Conservation (phyloP, 2,329 filamentous ascomycete genomes). For the Nemania abortiva region DNA sequence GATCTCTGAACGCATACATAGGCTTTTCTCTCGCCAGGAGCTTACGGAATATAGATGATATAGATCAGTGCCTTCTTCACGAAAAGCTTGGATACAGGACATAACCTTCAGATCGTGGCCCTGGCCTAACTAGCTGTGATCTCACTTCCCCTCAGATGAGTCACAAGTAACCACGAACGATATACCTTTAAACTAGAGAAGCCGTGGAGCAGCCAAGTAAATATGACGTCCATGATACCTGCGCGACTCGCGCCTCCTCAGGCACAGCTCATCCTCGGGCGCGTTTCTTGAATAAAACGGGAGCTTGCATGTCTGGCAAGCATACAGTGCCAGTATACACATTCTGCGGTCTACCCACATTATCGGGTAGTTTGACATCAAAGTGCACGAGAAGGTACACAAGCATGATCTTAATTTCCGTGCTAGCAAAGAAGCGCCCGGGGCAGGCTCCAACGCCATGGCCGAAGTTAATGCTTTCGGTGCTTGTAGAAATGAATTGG, state of each 20-base stretch:
- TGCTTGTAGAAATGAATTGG: not conserved
- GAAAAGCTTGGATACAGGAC: too few relatives aligned
- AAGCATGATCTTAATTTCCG: conserved; percentile 11
- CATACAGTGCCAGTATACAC: conserved; percentile 3
- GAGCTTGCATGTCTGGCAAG: not conserved
- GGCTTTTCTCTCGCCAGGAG: too few relatives aligned
- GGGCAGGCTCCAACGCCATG: conserved; percentile 3
- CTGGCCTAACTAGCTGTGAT: too few relatives aligned
- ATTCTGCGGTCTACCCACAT: not conserved
- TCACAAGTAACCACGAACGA: too few relatives aligned
- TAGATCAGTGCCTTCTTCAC: too few relatives aligned
- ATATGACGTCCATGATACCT: too few relatives aligned
- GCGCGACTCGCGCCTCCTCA: too few relatives aligned
- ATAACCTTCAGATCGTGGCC: too few relatives aligned
- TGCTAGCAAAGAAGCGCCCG: conserved; percentile 11
- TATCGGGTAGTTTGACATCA: not conserved
- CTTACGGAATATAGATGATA: too few relatives aligned
- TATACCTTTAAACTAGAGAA: too few relatives aligned
- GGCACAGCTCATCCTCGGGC: not conserved
- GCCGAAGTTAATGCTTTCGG: not conserved
- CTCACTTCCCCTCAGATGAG: too few relatives aligned
- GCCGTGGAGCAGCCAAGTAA: not conserved
- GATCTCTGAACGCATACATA: too few relatives aligned
- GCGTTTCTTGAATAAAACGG: conserved; percentile 3
- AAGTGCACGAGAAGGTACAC: not conserved